Base-by-base conservation (phyloP, 1,284 basidiomycete genomes). In the Vanrija pseudolonga region DNA sequence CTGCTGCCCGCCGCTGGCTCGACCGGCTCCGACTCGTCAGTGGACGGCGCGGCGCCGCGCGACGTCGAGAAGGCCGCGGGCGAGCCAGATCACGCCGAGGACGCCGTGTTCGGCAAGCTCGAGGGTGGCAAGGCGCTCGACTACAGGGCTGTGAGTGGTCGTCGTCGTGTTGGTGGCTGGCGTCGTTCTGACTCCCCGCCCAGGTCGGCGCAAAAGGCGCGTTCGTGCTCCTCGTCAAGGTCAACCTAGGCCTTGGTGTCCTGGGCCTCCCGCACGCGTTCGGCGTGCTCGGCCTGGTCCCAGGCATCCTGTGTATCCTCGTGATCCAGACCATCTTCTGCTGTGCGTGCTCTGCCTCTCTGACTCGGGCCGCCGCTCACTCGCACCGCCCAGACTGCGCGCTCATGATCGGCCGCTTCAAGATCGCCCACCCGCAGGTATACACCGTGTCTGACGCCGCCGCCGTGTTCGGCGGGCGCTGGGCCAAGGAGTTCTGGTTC, bases 241-340 rank as follows among this genome's bases (percentile, higher is more conserved):
- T 62, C 17, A 66, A 68, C 56, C 65, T 73, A 39, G 70, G 66
- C n/a, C 56, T 71, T 17, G 69, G 68, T 45, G 66, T 71, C 0
- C 54, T 69, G 11, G 61, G 62, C 5, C 66, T 71, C 41, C 70
- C 70, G 3, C 42, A 61, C 7, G 68, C 69, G 3, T 61, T 72
- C 18, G 39, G 60, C 39, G 58, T 62, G 0, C 57, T 67, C 20
- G 68, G 69, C 4, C 56, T 64, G 19, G 65, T 68, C 4, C 69
- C 71, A 0, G 71, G 71, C 9, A 51, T 67, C 37, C 47, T 72
- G 19, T 38, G 63, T 45, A 55, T 74, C 22, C 19, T 71, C 11
- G 57, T 56, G n/a, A 53, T 67, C 6, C 67, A 65, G 20, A 45
- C 44, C n/a, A 63, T 71, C 43, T 63, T 63, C 2, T 61, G 64